phyloP scores from a whole-genome alignment of 805 yeast genomes.

The Ascoidea asiatica region DNA sequence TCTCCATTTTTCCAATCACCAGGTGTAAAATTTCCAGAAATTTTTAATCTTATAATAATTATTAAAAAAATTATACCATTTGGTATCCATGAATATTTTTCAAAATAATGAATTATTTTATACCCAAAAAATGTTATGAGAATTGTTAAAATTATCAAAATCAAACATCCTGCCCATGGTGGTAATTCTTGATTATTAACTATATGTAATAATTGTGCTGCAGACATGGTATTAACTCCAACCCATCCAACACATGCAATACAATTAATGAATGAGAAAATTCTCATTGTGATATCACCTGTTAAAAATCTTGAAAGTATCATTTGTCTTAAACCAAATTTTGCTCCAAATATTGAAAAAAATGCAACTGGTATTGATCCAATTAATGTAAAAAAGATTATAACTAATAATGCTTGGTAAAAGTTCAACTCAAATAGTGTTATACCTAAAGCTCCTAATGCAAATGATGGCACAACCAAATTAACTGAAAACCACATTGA shows the following conservation, averaged over 20 bases:
- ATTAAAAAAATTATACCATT: conserved; percentile 60
- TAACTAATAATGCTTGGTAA: conserved; percentile 54
- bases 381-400: conserved; percentile 58
- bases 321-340: conserved; percentile 81
- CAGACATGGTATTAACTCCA: conserved; percentile 80
- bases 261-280: conserved; percentile 64
- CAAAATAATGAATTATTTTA: conserved; percentile 66
- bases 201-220: conserved; percentile 71
- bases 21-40: conserved; percentile 45
- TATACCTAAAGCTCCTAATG: conserved; percentile 63
- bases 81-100: conserved; percentile 84
- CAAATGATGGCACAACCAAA: conserved; percentile 73
- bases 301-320: conserved; percentile 62
- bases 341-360: conserved; percentile 72
- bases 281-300: conserved; percentile 64
- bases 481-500: conserved; percentile 90
- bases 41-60: conserved; percentile 64
- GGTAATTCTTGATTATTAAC: conserved; percentile 59
- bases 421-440: conserved; percentile 55
- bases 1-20: conserved; percentile 43
- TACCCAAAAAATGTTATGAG: conserved; percentile 76
- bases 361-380: conserved; percentile 75
- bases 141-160: conserved; percentile 55
- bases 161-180: conserved; percentile 82
- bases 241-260: conserved; percentile 93